Base-by-base conservation (phyloP, 768 basidiomycete species). In the Phylloporus sp. region DNA sequence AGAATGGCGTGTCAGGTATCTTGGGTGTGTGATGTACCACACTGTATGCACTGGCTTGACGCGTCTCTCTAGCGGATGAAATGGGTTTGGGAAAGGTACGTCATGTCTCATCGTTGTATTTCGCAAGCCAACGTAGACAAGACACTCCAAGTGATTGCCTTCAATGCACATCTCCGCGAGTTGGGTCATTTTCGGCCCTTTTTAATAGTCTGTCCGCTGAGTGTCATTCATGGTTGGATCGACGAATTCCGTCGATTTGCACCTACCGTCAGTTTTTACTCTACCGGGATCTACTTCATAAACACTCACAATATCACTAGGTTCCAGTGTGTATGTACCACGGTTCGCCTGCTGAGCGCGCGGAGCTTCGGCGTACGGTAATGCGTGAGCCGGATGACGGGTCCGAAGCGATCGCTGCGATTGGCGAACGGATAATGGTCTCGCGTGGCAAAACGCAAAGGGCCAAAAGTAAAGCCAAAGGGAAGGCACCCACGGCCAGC, bases 81-180 rank as follows among this genome's bases (percentile, higher is more conserved):
- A 97, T 97, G 94, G 94, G 93, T 18, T 72, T 95, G 2, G 93
- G 93, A 45, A 92, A 88, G 77, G 86, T 85, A 54, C 29, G 67
- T 57, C 50, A 6, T 12, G 41, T 47, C 28, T 10, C 1, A 1
- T 13, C 5, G 18, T n/a, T 10, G n/a, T 43, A n/a, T 8, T 29
- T 12, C 40, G 18, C 2, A 10, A 3, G 35, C 36, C 34, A 24
- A 52, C 52, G 4, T 39, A 1, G 3, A 8, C 40, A 53, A 97
- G 90, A 99, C 97, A 0, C 76, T 98, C 0, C 97, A 99, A 77
- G 90, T 85, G 0, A 99, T 99, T 39, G 83, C 95, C 0, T 97
- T 98, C 67, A 82, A 91, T 52, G 95, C 95, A 0, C 87, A 94
- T 69, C 77, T 99, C 1, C 85, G 91, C 27, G 85, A 88, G 50